Conservation (phyloP, 1,139 yeast genomes). For the Eremothecium cymbalariae region DNA sequence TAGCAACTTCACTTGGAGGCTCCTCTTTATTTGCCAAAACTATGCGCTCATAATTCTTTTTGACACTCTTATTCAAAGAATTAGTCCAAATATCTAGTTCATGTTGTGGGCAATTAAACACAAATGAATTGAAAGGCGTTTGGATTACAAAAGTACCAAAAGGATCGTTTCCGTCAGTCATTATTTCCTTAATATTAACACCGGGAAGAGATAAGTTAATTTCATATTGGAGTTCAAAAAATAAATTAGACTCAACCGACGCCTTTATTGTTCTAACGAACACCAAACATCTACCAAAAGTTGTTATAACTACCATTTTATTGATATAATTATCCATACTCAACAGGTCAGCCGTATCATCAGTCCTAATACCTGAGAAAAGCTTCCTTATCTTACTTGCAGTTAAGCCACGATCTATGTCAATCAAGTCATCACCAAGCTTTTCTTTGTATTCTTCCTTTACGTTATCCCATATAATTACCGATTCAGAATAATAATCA, state of each 20-base stretch:
- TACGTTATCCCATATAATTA: constrained; percentile 13
- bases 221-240: constrained; percentile 22
- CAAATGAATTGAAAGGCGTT: constrained; percentile 29
- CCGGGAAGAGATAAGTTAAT: constrained; percentile 26
- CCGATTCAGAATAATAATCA: constrained; percentile 17
- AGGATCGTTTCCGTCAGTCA: constrained; percentile 8
- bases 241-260: constrained; percentile 12
- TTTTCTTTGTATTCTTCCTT: constrained; percentile 16
- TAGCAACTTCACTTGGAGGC: constrained; percentile 13
- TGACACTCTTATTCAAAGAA: constrained; percentile 20
- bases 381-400: constrained; percentile 23
- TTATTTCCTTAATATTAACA: constrained; percentile 22
- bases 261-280: constrained; percentile 20
- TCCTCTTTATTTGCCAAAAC: constrained; percentile 9
- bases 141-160: constrained; percentile 20
- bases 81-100: constrained; percentile 23
- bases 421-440: constrained; percentile 10
- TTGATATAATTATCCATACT: constrained; percentile 19
- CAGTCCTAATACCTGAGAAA: constrained; percentile 20
- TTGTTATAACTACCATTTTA: constrained; percentile 25
- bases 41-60: constrained; percentile 18
- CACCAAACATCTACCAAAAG: constrained; percentile 26
- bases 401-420: too few species aligned
- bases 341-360: constrained; percentile 12
- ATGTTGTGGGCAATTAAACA: constrained; percentile 17